Percentiles rank a stretch among this genome's conserved stretches.
phyloP scores from a whole-genome alignment of 1,284 basidiomycete genomes.

The Leccinum fallax region DNA sequence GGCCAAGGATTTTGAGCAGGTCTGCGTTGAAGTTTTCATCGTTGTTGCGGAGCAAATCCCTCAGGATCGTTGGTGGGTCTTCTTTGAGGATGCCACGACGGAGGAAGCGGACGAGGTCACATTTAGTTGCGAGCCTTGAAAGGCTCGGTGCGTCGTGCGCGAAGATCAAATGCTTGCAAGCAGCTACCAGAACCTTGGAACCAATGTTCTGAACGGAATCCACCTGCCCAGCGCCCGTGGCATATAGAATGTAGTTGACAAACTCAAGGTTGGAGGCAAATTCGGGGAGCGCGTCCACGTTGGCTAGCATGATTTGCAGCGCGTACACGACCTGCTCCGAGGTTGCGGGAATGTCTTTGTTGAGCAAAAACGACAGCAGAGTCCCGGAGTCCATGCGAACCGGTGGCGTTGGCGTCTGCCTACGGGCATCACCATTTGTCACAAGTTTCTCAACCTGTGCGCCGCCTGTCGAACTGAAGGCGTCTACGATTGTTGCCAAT shows the following conservation, averaged over 20 bases:
- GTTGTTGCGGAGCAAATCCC: not conserved
- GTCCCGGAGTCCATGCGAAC: constrained; percentile 3
- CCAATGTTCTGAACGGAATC: constrained; percentile 1
- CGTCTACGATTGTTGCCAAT: constrained; percentile 2
- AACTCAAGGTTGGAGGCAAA: constrained; percentile 5
- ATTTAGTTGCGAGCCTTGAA: not conserved
- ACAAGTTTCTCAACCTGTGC: not conserved
- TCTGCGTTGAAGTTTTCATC: constrained; percentile 4
- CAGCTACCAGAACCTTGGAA: not conserved
- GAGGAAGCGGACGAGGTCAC: constrained; percentile 4
- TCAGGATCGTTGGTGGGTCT: constrained; percentile 5
- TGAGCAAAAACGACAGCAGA: constrained; percentile 7
- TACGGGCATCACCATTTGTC: not conserved
- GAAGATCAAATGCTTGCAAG: not conserved
- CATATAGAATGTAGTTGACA: constrained; percentile 8
- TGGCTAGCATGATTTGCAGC: constrained; percentile 4
- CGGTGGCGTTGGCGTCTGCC: not conserved
- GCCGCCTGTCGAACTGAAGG: not conserved
- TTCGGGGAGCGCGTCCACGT: not conserved
- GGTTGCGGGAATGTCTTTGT: not conserved
- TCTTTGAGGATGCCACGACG: constrained; percentile 3
- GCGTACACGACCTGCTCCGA: constrained; percentile 3
- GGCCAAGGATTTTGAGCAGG: constrained; percentile 4
- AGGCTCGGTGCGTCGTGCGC: not conserved
- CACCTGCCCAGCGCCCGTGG: constrained; percentile 4